phyloP scores from a whole-genome alignment of 148 eudicot species.

The Amaranthus palmeri region DNA sequence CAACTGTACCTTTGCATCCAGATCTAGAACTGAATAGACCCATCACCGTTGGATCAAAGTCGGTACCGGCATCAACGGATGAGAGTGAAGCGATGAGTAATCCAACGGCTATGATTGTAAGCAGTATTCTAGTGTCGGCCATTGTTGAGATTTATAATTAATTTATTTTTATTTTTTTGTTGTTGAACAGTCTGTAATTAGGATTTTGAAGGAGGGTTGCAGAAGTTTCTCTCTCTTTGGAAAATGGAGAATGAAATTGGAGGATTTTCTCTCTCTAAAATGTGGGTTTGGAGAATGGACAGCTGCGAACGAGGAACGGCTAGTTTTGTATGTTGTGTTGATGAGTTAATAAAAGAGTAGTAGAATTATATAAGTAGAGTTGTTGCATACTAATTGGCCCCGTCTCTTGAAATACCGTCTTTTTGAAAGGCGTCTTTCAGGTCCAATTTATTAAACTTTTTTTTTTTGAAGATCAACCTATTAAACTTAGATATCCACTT shows the following conservation, averaged over 20 bases:
- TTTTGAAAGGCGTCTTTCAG: no score
- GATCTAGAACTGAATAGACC: slow-evolving; percentile 16
- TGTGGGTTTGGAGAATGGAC: slow-evolving; percentile 1
- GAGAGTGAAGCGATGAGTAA: slow-evolving; percentile 17
- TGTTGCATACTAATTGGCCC: neutral
- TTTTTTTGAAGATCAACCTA: no score
- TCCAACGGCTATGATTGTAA: slow-evolving; percentile 24
- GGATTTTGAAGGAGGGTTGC: neutral
- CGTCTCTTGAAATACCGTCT: no score
- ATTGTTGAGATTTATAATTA: neutral
- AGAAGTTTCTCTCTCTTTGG: no score
- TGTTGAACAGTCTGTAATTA: neutral
- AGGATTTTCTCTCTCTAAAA: slow-evolving; percentile 18
- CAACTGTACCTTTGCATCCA: slow-evolving; percentile 26
- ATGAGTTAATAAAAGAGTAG: no score
- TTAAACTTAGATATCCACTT: no score
- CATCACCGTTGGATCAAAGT: slow-evolving; percentile 11
- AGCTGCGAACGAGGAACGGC: slow-evolving; percentile 21
- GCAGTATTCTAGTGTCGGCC: slow-evolving; percentile 20
- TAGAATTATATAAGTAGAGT: slow-evolving; percentile 12
- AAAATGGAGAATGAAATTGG: neutral
- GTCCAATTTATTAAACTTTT: no score
- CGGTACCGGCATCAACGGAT: slow-evolving; percentile 14
- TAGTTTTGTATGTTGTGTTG: slow-evolving; percentile 5
- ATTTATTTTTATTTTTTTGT: neutral